phyloP scores from a whole-genome alignment of 129 eudicot species.

The Kitagawia praeruptora region DNA sequence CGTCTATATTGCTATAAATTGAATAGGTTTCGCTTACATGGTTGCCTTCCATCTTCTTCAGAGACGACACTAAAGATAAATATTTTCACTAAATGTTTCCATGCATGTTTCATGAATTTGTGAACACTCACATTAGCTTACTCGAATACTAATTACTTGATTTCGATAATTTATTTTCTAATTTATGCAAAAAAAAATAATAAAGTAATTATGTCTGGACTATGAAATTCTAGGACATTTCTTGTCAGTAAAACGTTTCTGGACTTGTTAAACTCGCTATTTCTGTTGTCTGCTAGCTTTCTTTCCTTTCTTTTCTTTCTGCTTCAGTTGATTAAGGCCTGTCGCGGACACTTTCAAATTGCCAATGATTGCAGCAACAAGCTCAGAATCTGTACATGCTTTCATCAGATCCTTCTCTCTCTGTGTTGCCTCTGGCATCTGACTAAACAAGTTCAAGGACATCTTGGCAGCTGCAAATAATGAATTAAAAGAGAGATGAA shows the following conservation, averaged over 20 bases:
- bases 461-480: constrained; percentile 74
- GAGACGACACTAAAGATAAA: no score
- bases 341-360: constrained; percentile 80
- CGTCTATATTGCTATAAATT: no score
- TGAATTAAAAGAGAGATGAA: not conserved
- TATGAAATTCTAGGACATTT: not conserved
- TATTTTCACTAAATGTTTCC: no score
- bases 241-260: not conserved
- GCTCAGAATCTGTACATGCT: constrained; percentile 95
- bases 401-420: constrained; percentile 95
- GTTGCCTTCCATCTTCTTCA: no score
- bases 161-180: no score
- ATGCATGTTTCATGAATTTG: no score
- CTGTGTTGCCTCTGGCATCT: constrained; percentile 60
- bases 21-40: no score
- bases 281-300: constrained; percentile 45
- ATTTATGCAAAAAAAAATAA: no score
- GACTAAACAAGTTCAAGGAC: constrained; percentile 76
- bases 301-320: constrained; percentile 90
- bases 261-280: constrained; percentile 2
- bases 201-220: not conserved
- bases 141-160: no score
- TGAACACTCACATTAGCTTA: no score
- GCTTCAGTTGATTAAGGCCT: constrained; percentile 82
- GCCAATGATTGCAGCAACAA: constrained; percentile 78